A percentile compares a stretch with the other conserved stretches of the same genome.
Conservation (phyloP, 2,329 filamentous ascomycete genomes). For the Beauveria sp. region DNA sequence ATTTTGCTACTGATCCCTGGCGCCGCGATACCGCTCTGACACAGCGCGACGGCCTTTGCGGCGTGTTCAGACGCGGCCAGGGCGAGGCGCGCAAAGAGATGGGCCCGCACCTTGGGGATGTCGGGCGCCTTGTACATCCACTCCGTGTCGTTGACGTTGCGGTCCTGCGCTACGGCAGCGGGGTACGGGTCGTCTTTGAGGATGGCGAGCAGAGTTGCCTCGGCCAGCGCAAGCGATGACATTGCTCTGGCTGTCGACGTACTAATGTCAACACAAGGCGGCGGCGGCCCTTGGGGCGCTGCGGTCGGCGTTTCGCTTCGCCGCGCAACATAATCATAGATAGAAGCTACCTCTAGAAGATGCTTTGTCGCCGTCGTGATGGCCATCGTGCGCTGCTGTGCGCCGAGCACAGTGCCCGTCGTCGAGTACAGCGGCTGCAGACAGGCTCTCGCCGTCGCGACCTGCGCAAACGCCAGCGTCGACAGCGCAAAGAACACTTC, state of each 20-base stretch:
- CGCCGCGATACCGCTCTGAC: constrained; percentile 30
- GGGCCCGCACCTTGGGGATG: constrained; percentile 80
- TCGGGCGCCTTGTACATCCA: constrained; percentile 95
- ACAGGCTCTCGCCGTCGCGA: constrained; percentile 61
- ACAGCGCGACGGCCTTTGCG: constrained; percentile 55
- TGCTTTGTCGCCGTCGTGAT: constrained; percentile 69
- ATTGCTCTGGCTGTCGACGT: constrained; percentile 48
- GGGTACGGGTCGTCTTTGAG: constrained; percentile 94
- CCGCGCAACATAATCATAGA: constrained; percentile 64
- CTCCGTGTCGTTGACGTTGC: constrained; percentile 77
- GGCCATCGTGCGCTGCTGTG: constrained; percentile 60
- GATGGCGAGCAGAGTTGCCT: constrained; percentile 83
- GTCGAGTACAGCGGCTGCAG: constrained; percentile 68
- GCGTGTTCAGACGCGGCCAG: constrained; percentile 85
- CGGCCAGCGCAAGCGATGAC: constrained; percentile 65
- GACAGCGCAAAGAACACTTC: constrained; percentile 76
- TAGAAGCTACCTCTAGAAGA: constrained; percentile 68
- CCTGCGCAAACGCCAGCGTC: constrained; percentile 68
- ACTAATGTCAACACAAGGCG: constrained; percentile 46
- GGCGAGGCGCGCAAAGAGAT: constrained; percentile 81
- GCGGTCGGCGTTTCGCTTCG: constrained; percentile 35
- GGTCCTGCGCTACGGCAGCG: constrained; percentile 68
- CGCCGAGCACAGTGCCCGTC: constrained; percentile 49
- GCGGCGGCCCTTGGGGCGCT: constrained; percentile 24
- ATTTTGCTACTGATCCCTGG: constrained; percentile 37